A percentile compares a stretch with the other conserved stretches of the same genome.
These are phyloP conservation scores for Penicillium egyptiacum DNA, from an alignment of 495 filamentous ascomycete species.

Conservation along the genomic window DNA sequence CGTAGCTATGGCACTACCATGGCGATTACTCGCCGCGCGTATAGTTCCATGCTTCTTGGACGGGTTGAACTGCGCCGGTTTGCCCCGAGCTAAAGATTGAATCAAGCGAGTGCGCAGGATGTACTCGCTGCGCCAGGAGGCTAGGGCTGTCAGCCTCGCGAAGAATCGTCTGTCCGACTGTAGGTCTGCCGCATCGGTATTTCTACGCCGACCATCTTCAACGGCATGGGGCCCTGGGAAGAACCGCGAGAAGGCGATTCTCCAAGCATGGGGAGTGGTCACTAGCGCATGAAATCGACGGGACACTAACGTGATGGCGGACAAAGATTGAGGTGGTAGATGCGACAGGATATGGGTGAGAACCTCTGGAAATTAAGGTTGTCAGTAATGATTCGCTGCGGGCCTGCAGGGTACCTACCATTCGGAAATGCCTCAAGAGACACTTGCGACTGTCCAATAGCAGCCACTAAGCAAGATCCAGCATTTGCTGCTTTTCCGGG, in stretches of 20 bases:
- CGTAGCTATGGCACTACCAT: conserved; percentile 62
- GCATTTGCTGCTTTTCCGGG: background rate
- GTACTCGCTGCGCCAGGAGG: conserved; percentile 93
- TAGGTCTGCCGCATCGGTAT: conserved; percentile 45
- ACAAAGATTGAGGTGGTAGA: conserved; percentile 74
- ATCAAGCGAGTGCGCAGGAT: conserved; percentile 82
- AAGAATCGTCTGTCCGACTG: conserved; percentile 72
- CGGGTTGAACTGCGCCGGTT: conserved; percentile 59
- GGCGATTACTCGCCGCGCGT: conserved; percentile 48
- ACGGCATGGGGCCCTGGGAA: conserved; percentile 70
- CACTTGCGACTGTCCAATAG: conserved; percentile 48
- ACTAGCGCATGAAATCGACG: conserved; percentile 79
- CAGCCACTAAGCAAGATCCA: conserved; percentile 45
- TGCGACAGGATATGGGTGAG: conserved; percentile 90
- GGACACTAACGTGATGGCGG: conserved; percentile 76
- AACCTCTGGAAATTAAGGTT: conserved; percentile 61
- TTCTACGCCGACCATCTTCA: conserved; percentile 25
- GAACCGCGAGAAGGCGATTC: conserved; percentile 82
- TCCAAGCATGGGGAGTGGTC: conserved; percentile 87
- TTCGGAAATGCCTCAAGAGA: conserved; percentile 74
- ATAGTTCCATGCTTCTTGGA: conserved; percentile 49
- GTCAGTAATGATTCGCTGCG: conserved; percentile 21
- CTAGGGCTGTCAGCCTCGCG: conserved; percentile 70
- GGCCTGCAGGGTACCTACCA: conserved; percentile 53
- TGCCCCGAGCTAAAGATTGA: conserved; percentile 75